These are phyloP conservation scores for Umbellularia californica DNA, from an alignment of 164 flowering plant species.

Conservation along the genomic window DNA sequence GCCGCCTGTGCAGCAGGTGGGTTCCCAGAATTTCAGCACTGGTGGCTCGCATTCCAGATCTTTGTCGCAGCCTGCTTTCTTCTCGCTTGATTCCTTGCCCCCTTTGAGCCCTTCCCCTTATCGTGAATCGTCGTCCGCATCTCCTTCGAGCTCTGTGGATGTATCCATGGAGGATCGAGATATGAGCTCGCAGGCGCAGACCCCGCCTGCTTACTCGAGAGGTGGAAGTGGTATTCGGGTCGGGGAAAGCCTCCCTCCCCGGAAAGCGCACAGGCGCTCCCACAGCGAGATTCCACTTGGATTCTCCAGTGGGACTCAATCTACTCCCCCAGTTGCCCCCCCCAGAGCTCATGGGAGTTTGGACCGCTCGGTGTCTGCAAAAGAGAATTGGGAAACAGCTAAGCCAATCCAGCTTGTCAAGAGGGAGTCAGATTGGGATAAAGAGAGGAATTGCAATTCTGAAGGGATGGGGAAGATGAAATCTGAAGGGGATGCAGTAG, in stretches of 20 bases:
- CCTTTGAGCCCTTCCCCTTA: conserved; percentile 78
- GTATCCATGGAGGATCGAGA: conserved; percentile 70
- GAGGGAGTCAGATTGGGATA: conserved; percentile 52
- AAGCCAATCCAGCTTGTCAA: conserved; percentile 61
- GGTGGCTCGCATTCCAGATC: conserved; percentile 71
- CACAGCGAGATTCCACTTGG: conserved; percentile 87
- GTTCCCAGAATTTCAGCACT: conserved; percentile 18
- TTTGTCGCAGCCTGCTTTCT: conserved; percentile 73
- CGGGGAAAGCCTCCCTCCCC: conserved; percentile 71
- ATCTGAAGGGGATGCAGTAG: conserved; percentile 75
- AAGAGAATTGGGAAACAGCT: conserved; percentile 28
- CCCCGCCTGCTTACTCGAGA: conserved; percentile 25
- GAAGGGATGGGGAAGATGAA: conserved; percentile 76
- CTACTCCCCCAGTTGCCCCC: conserved; percentile 48
- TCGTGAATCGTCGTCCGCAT: conserved; percentile 39
- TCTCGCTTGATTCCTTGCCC: conserved; percentile 73
- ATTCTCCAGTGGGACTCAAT: conserved; percentile 42
- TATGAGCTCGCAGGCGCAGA: conserved; percentile 20
- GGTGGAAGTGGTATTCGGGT: conserved; percentile 18
- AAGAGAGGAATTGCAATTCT: conserved; percentile 24
- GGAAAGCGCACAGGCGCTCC: conserved; percentile 79
- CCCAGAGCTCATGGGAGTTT: conserved; percentile 28
- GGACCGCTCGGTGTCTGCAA: conserved; percentile 30
- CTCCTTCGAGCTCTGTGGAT: conserved; percentile 38
- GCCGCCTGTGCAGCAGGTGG: conserved; percentile 37